phyloP scores from a whole-genome alignment of 2,329 filamentous ascomycete genomes.

The Trichoderma koningii region DNA sequence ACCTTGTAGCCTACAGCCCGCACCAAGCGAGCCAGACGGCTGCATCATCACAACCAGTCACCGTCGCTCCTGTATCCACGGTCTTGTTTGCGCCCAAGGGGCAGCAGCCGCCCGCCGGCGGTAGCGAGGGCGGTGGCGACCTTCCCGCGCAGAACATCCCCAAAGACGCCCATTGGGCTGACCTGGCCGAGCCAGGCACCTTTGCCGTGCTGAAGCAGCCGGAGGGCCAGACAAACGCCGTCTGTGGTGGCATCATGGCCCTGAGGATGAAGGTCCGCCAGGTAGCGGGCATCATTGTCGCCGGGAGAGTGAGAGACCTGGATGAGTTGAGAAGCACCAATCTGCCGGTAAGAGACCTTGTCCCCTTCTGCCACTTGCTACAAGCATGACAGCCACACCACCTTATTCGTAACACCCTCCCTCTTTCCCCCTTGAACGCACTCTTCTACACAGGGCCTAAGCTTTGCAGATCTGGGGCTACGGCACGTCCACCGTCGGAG shows the following conservation, averaged over 20 bases:
- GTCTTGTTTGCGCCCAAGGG: conserved; percentile 65
- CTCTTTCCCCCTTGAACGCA: neutral
- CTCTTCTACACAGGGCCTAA: conserved; percentile 26
- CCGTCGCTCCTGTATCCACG: conserved; percentile 60
- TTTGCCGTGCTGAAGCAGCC: conserved; percentile 70
- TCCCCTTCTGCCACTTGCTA: neutral
- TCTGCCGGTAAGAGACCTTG: conserved; percentile 53
- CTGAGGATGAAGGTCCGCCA: conserved; percentile 65
- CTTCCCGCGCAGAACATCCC: conserved; percentile 53
- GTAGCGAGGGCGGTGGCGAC: neutral
- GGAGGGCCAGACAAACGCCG: conserved; percentile 64
- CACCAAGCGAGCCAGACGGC: conserved; percentile 33
- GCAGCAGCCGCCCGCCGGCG: conserved; percentile 29
- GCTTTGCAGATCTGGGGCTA: conserved; percentile 54
- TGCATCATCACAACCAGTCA: conserved; percentile 34
- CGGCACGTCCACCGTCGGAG: conserved; percentile 59
- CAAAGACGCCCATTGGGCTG: conserved; percentile 66
- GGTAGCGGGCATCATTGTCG: conserved; percentile 64
- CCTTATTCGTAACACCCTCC: neutral
- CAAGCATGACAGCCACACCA: neutral
- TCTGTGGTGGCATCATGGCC: conserved; percentile 77
- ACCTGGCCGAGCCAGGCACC: conserved; percentile 60
- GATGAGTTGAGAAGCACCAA: conserved; percentile 57
- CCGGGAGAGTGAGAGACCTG: conserved; percentile 68
- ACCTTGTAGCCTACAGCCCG: conserved; percentile 47